phyloP scores from a whole-genome alignment of 2,329 filamentous ascomycete genomes.

The Aspergillus puulaauensis region DNA sequence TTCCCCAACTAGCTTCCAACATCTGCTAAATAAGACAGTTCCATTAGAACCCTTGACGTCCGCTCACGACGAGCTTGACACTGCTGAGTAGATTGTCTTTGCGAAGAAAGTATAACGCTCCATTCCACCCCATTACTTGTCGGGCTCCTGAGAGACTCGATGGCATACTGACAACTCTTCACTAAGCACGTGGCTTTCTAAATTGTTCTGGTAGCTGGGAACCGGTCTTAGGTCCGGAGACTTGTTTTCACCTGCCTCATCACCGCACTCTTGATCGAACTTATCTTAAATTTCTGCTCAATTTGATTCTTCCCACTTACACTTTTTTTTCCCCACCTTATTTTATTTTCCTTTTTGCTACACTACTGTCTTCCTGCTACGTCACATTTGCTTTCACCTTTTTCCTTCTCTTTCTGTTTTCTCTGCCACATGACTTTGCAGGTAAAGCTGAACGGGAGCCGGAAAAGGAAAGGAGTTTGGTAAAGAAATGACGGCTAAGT shows the following conservation, averaged over 20 bases:
- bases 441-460: constrained; percentile 6
- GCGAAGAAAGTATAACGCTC: constrained; percentile 10
- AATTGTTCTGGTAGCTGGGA: background rate
- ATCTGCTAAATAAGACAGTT: constrained; percentile 32
- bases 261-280: background rate
- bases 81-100: constrained; percentile 67
- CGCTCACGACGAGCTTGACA: constrained; percentile 91
- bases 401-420: constrained; percentile 5
- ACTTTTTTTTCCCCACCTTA: background rate
- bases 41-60: constrained; percentile 75
- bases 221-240: constrained; percentile 1
- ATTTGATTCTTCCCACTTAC: background rate
- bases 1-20: background rate
- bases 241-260: constrained; percentile 1
- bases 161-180: background rate
- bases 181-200: background rate
- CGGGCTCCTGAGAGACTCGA: background rate
- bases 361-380: constrained; percentile 4
- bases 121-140: background rate
- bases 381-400: background rate
- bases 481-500: constrained; percentile 13
- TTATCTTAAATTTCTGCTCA: background rate
- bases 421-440: constrained; percentile 9
- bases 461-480: constrained; percentile 7
- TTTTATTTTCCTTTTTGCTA: background rate